Evolutionary conservation across 306 rosid genomes (phyloP).

Genomic region (Quercus suber): DNA sequence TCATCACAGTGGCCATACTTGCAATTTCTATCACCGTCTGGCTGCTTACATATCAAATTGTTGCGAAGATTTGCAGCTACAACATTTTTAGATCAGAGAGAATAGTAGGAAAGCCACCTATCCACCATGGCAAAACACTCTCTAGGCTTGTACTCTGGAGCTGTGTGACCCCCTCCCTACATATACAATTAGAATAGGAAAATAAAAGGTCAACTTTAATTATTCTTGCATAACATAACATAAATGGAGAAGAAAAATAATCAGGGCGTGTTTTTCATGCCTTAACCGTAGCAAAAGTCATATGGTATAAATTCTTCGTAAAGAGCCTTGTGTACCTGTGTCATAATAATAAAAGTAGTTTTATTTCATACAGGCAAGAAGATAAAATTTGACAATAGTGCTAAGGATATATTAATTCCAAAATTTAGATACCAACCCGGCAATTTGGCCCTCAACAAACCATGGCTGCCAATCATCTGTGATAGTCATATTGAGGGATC

Average conservation of each 20-base stretch:
- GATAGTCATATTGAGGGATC: slow-evolving; percentile 37
- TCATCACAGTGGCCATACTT: no score
- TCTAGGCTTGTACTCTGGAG: slow-evolving; percentile 34
- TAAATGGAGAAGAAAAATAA: neutral
- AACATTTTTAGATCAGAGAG: neutral
- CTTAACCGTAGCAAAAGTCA: neutral
- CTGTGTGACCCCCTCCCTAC: slow-evolving; percentile 33
- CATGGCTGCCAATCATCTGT: slow-evolving; percentile 46
- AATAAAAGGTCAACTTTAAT: neutral
- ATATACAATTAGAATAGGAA: neutral
- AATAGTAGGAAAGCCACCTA: slow-evolving; percentile 18
- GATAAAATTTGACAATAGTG: neutral
- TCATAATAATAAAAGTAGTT: neutral
- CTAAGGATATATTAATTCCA: neutral
- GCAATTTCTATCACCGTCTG: no score
- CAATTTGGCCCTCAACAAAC: slow-evolving; percentile 56
- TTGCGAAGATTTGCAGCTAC: no score
- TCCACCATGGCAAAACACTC: slow-evolving; percentile 20
- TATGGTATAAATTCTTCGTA: neutral
- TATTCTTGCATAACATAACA: neutral
- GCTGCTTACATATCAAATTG: no score
- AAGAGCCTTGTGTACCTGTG: neutral
- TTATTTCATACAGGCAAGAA: neutral
- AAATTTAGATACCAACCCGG: slow-evolving; percentile 33
- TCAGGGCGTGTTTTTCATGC: neutral